Base-by-base conservation (phyloP, 805 yeast species). In the Candida andamanensis region DNA sequence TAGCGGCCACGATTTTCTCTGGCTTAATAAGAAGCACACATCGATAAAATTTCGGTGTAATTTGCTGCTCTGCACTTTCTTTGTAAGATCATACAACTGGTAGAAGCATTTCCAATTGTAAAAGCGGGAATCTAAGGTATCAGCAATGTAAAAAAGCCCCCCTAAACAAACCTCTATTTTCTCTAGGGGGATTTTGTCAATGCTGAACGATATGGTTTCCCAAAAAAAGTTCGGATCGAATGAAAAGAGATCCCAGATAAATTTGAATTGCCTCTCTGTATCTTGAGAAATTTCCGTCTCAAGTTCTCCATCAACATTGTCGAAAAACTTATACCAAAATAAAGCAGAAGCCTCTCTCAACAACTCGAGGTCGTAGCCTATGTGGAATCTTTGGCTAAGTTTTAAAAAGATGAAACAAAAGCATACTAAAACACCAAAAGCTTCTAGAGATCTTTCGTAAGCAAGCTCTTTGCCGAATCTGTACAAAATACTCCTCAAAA, bases 11-110 rank as follows among this genome's bases (percentile, higher is more conserved):
- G 39, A 30, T n/a, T 31, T 29, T 13, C 49, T 41, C 25, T 54
- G 50, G 28, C 47, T 47, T 12, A 58, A 36, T 2, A 46, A 33
- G 5, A 48, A 50, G 15, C 60, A 47, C 3, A 50, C 44, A 23
- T 63, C 62, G 3, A 60, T 31, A 36, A 56, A 58, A 12, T 45
- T 39, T 24, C 47, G 47, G 33, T 50, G 52, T 12, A 48, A 36
- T 5, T 33, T 24, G 6, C 60, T 49, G 5, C 35, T 41, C 1
- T 25, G 40, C 2, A 42, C 36, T 2, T 28, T 30, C 12, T 39
- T 39, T 15, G 46, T 13, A 14, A 41, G 31, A 14, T 35, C 41
- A 29, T 55, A 52, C 2, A 56, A 31, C 0, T 39, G 36, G 28
- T 52, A 47, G 28, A 54, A 50, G 4, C 54, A 41, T 0, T 38